These are phyloP conservation scores for Euphorbia lathyris DNA, from an alignment of 345 rosid species.

Conservation along the genomic window DNA sequence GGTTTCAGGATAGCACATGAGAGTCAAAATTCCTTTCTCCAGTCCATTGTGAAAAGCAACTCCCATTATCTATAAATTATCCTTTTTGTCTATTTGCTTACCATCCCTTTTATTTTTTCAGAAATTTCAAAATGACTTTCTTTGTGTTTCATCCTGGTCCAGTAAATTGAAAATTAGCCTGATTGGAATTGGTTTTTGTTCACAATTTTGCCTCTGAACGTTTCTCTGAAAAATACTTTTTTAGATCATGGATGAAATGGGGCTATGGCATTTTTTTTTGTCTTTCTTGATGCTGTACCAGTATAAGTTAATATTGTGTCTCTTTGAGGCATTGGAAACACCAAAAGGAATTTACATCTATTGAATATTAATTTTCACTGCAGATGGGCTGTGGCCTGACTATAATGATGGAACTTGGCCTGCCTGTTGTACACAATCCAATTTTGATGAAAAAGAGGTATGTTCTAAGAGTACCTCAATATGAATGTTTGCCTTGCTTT, in stretches of 20 bases:
- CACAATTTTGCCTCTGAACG: neutral
- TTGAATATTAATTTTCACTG: constrained; percentile 4
- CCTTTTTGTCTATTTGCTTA: neutral
- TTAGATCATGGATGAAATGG: neutral
- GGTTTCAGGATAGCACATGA: neutral
- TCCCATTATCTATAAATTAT: neutral
- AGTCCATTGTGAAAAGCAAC: neutral
- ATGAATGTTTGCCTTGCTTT: neutral
- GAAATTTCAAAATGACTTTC: neutral
- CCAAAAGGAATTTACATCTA: constrained; percentile 2
- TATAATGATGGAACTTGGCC: constrained; percentile 96
- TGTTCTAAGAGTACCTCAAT: neutral
- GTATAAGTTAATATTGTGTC: neutral
- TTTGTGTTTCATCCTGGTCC: neutral
- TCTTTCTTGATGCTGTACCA: neutral
- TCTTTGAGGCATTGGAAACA: neutral
- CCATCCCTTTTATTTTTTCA: neutral
- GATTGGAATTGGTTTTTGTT: neutral
- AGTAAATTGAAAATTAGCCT: neutral
- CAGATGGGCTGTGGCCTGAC: constrained; percentile 98
- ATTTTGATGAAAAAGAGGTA: constrained; percentile 73
- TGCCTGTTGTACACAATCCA: constrained; percentile 59
- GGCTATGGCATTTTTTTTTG: neutral
- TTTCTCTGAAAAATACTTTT: neutral
- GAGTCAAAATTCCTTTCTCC: neutral